Conservation (phyloP, 441 rosid genomes). For the Erodium moschatum region DNA sequence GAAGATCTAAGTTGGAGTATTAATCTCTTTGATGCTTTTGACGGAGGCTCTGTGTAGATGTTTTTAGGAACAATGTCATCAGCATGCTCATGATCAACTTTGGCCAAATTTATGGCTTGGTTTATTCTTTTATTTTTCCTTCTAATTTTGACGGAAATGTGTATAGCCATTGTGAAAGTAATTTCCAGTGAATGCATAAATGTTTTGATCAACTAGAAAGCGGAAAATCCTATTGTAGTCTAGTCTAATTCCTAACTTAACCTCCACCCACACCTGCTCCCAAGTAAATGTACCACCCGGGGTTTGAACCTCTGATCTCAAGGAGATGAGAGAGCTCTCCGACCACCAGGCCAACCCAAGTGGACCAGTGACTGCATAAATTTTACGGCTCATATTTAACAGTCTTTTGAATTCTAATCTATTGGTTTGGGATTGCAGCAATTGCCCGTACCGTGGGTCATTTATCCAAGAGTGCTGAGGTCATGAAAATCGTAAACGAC, state of each 20-base stretch:
- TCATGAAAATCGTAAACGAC: conserved; percentile 87
- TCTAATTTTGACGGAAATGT: background rate
- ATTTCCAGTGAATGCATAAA: background rate
- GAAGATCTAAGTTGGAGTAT: background rate
- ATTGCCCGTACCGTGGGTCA: conserved; percentile 89
- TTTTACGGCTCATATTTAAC: background rate
- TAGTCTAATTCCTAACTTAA: too few relatives aligned
- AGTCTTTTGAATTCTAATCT: background rate
- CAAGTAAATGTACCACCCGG: too few relatives aligned
- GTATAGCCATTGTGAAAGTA: background rate
- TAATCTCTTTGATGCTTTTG: background rate
- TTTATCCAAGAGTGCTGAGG: conserved; percentile 82
- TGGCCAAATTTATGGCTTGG: background rate
- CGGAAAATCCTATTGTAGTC: too few relatives aligned
- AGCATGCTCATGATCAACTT: background rate
- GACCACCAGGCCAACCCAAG: too few relatives aligned
- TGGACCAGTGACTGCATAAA: background rate
- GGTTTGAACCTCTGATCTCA: too few relatives aligned
- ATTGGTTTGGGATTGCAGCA: conserved; percentile 41
- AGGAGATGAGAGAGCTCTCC: too few relatives aligned
- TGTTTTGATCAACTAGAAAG: too few relatives aligned
- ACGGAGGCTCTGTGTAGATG: background rate
- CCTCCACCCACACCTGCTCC: too few relatives aligned
- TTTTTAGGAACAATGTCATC: background rate
- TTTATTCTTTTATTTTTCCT: too few relatives aligned